Conservation (phyloP, 1,284 basidiomycete species). For the Hymenochaete sp. region DNA sequence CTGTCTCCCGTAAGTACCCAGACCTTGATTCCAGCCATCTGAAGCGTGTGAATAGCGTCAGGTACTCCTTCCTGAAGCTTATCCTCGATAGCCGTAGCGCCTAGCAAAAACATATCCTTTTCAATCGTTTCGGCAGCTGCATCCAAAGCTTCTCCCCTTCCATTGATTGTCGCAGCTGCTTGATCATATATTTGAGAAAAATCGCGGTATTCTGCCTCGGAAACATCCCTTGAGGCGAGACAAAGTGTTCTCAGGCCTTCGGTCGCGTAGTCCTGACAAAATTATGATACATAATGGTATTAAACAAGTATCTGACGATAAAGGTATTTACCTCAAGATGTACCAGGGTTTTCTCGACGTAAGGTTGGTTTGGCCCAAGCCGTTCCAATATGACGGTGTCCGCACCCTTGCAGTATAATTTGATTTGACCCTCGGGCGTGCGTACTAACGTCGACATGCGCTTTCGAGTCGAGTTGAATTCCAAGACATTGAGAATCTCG, state of each 20-base stretch:
- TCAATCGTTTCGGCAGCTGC: constrained; percentile 94
- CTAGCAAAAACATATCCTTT: constrained; percentile 85
- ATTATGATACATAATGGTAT: constrained; percentile 10
- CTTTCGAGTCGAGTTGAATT: constrained; percentile 97
- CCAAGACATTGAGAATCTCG: constrained; percentile 93
- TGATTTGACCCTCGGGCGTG: constrained; percentile 84
- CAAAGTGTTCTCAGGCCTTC: constrained; percentile 97
- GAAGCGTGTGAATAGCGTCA: constrained; percentile 94
- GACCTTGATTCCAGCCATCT: constrained; percentile 97
- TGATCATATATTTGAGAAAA: constrained; percentile 87
- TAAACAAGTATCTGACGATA: constrained; percentile 3
- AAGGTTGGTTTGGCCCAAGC: constrained; percentile 73
- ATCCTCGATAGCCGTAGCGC: constrained; percentile 98
- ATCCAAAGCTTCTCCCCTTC: constrained; percentile 89
- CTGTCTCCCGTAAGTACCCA: constrained; percentile 98
- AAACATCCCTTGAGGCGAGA: constrained; percentile 86
- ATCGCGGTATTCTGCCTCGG: constrained; percentile 83
- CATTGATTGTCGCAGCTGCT: constrained; percentile 88
- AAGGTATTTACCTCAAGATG: constrained; percentile 75
- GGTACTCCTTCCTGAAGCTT: constrained; percentile 98
- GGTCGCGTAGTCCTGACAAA: constrained; percentile 83
- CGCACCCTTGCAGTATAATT: constrained; percentile 94
- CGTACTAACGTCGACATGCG: constrained; percentile 95
- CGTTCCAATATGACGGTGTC: constrained; percentile 96
- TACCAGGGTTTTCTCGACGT: constrained; percentile 77